Evolutionary conservation across 768 basidiomycete genomes (phyloP).

Genomic region (Boletus pseudo-olivaceus): DNA sequence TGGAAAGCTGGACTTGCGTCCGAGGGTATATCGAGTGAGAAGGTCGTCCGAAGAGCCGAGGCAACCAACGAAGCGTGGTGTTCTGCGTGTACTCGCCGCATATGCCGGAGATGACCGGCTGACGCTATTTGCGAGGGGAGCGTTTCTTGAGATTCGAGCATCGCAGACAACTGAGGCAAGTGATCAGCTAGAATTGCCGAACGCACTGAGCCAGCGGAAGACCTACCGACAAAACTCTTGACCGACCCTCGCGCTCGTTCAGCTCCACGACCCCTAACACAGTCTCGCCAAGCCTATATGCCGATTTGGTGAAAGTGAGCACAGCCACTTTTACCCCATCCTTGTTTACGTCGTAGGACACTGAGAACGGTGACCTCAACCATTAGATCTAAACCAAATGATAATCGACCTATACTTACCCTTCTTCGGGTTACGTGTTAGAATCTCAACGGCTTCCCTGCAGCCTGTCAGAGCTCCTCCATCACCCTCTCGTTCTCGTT

Average conservation of each 20-base stretch:
- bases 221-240: slow-evolving; percentile 81
- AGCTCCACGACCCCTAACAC: slow-evolving; percentile 85
- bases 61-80: slow-evolving; percentile 74
- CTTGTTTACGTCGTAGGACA: slow-evolving; percentile 94
- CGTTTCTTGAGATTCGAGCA: slow-evolving; percentile 85
- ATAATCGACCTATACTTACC: slow-evolving; percentile 43
- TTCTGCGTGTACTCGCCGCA: slow-evolving; percentile 81
- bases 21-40: slow-evolving; percentile 88
- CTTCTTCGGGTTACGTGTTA: slow-evolving; percentile 88
- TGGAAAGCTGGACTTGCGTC: slow-evolving; percentile 89
- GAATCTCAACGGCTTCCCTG: slow-evolving; percentile 85
- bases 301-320: slow-evolving; percentile 87
- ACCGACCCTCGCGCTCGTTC: slow-evolving; percentile 65
- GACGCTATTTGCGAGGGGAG: slow-evolving; percentile 61
- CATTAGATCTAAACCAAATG: not conserved
- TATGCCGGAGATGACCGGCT: slow-evolving; percentile 44
- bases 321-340: slow-evolving; percentile 87
- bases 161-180: slow-evolving; percentile 70
- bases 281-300: slow-evolving; percentile 90
- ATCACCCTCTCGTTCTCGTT: slow-evolving; percentile 40
- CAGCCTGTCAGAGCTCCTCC: slow-evolving; percentile 50
- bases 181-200: not conserved
- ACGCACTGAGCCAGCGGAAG: not conserved
- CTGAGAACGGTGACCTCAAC: slow-evolving; percentile 35
- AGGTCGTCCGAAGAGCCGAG: slow-evolving; percentile 73